Conservation (phyloP, 805 yeast genomes). For the Candida dajiaensis region DNA sequence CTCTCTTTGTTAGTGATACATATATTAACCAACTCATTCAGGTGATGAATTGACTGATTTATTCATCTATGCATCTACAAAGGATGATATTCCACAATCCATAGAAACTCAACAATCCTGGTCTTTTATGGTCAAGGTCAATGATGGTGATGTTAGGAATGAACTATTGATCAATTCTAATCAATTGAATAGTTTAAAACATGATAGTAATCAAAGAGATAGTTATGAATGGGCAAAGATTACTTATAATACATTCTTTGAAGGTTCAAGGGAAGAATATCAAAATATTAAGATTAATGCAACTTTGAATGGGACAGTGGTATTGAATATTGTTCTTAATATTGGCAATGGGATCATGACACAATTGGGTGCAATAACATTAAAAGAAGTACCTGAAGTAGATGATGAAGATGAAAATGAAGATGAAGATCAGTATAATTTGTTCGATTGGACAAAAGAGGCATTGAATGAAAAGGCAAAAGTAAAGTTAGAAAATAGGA, state of each 20-base stretch:
- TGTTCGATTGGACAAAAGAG: conserved; percentile 17
- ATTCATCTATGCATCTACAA: conserved; percentile 2
- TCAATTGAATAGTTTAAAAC: neutral
- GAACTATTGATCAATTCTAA: neutral
- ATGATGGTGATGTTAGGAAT: conserved; percentile 7
- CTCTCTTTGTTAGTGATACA: no score
- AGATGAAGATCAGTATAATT: conserved; percentile 7
- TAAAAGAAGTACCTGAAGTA: conserved; percentile 2
- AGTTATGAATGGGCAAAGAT: conserved; percentile 9
- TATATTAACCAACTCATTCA: neutral
- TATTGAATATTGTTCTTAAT: neutral
- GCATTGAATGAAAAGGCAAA: conserved; percentile 4
- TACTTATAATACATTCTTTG: conserved; percentile 8
- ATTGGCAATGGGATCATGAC: conserved; percentile 10
- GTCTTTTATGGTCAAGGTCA: conserved; percentile 6
- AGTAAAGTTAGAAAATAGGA: neutral
- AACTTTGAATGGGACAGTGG: neutral
- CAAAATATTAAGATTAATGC: neutral
- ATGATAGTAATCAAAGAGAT: conserved; percentile 2
- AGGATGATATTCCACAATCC: neutral
- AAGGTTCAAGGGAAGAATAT: neutral
- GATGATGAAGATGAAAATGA: conserved; percentile 3
- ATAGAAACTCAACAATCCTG: conserved; percentile 2
- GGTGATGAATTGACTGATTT: conserved; percentile 11
- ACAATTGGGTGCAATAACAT: conserved; percentile 8